Base-by-base conservation (phyloP, 2,329 filamentous ascomycete species). In the Akanthomyces uredinophilus region DNA sequence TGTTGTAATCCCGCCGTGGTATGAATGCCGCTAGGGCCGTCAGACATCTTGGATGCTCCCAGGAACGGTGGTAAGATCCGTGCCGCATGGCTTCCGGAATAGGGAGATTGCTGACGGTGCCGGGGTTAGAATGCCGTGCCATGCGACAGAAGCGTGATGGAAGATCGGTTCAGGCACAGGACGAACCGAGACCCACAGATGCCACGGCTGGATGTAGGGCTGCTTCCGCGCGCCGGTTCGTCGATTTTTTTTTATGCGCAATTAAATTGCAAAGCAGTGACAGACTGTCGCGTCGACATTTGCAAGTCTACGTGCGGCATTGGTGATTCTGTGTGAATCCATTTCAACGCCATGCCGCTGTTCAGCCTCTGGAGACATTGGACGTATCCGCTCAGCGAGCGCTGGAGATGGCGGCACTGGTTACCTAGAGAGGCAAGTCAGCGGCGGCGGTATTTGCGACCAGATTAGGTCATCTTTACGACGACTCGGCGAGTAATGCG, bases 1-100 rank as follows among this genome's bases (percentile, higher is more conserved):
- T 60, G 51, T 14, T 55, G 59, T 50, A 61, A 61, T 61, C 51
- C 59, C 59, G 59, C 43, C 49, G 41, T 37, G 20, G 59, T 20
- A 52, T 22, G 59, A 61, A 61, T 61, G 39, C 59, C 59, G 59
- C 59, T 61, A 55, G 43, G 43, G 44, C 51, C 41, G 59, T 55
- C 51, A 61, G 59, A 50, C 44, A 61, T 55, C 22, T 55, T 24
- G 41, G 41, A 50, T 7, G 22, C 43, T 61, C 16, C 43, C 59
- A 35, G 22, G 32, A 55, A 27, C 32, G 32, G 35, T 50, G 41
- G 51, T 55, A 22, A 55, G 51, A 43, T 50, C 24, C 41, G 52
- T 41, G 44, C 51, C 20, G 41, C 59, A 56, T 50, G 24, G 51
- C 51, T 61, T 61, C 59, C 44, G 24, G 13, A 61, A 55, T 55